Evolutionary conservation across 345 rosid genomes (phyloP).

Genomic region (Corchorus capsularis): DNA sequence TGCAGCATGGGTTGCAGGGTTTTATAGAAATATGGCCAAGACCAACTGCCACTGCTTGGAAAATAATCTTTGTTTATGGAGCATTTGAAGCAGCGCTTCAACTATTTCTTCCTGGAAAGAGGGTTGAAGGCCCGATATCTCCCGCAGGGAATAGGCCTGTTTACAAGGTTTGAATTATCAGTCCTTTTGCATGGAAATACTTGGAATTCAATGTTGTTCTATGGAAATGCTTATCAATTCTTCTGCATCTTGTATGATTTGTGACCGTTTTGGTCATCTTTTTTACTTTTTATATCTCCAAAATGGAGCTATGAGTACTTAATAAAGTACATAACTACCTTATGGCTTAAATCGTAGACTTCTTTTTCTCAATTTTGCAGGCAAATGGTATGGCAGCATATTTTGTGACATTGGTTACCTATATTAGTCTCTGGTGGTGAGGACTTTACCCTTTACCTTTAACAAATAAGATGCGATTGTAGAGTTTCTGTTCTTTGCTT

Average conservation of each 20-base stretch:
- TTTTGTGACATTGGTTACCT: slow-evolving; percentile 69
- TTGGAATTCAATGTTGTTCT: neutral
- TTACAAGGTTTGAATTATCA: slow-evolving; percentile 63
- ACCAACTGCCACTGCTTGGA: slow-evolving; percentile 74
- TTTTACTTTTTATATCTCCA: neutral
- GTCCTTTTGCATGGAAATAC: too few species aligned
- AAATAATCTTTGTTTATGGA: slow-evolving; percentile 71
- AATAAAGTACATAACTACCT: neutral
- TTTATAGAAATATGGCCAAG: slow-evolving; percentile 80
- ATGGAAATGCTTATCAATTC: neutral
- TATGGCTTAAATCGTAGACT: slow-evolving; percentile 16
- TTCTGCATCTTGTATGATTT: neutral
- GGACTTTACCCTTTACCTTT: slow-evolving; percentile 29
- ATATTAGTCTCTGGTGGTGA: slow-evolving; percentile 96
- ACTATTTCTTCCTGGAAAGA: slow-evolving; percentile 87
- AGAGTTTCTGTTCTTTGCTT: slow-evolving; percentile 3
- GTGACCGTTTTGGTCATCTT: neutral
- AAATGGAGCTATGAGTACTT: neutral
- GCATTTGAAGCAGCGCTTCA: slow-evolving; percentile 94
- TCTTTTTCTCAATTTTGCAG: slow-evolving; percentile 41
- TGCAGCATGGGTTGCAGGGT: slow-evolving; percentile 67
- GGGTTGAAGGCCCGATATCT: slow-evolving; percentile 86
- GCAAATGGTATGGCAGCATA: slow-evolving; percentile 92
- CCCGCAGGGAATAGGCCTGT: slow-evolving; percentile 85
- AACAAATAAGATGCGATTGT: neutral